Base-by-base conservation (phyloP, 768 basidiomycete genomes). In the Lentinula boryana region DNA sequence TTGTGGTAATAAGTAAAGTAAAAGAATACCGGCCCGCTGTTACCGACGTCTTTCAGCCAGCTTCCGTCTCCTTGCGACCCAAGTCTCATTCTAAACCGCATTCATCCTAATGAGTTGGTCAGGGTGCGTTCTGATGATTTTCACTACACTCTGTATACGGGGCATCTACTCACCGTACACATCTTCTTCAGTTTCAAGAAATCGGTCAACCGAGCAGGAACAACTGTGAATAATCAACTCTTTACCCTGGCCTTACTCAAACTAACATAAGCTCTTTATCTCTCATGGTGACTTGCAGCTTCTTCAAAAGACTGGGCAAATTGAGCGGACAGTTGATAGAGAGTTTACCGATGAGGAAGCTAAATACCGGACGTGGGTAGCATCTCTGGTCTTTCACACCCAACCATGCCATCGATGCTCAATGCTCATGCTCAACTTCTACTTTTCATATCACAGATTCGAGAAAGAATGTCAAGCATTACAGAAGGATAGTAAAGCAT, bases 271-370 rank as follows among this genome's bases (percentile, higher is more conserved):
- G 27, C 27, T 27, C 27, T 32, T 13, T 13, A 4, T 7, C 16
- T 23, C 9, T 21, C 10, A 55, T 12, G 36, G 15, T 57, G 36
- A 55, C 46, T 16, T 48, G 21, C 69, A 94, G 91, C 82, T 98
- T 67, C 82, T 96, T 72, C 95, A 98, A 80, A 98, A 98, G 85
- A 96, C 95, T 1, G 96, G 96, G 60, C 95, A 98, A 75, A 93
- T 98, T 62, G 96, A 98, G 71, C 82, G 95, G 32, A 98, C 96
- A 0, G 84, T 97, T 27, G 96, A 98, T 74, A 79, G 91, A 54
- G 95, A 98, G 69, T 98, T 97, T 68, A 80, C 88, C 13, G 89
- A 95, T 61, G 95, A 97, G 73, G 93, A 97, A 71, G 84, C 87
- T 52, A 91, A 95, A 70, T 98, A 86, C 79, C 85, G 86, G 77